A percentile compares a stretch with the other conserved stretches of the same genome.
These are phyloP conservation scores for Penicillium paneum DNA, from an alignment of 2,329 filamentous ascomycete species.

Conservation along the genomic window DNA sequence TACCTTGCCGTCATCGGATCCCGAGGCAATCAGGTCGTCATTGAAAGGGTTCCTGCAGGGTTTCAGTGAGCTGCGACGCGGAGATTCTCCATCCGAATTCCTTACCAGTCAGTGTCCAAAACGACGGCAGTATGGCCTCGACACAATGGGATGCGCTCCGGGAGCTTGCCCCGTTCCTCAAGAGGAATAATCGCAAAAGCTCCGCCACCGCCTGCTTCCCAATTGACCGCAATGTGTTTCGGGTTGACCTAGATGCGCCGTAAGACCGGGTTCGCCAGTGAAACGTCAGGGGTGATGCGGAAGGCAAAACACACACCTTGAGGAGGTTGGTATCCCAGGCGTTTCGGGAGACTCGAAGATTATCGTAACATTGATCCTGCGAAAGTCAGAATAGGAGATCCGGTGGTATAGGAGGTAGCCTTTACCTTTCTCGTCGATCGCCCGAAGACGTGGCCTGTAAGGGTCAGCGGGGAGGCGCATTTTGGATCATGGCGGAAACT, in stretches of 20 bases:
- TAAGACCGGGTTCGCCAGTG: constrained; percentile 15
- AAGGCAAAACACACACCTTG: constrained; percentile 67
- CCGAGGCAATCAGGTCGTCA: constrained; percentile 86
- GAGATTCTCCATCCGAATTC: constrained; percentile 8
- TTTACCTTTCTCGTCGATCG: constrained; percentile 80
- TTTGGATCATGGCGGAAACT: constrained; percentile 32
- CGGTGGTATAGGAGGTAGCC: background rate
- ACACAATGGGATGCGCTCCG: constrained; percentile 91
- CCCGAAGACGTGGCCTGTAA: constrained; percentile 92
- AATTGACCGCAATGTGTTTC: constrained; percentile 95
- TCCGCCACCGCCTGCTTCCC: constrained; percentile 92
- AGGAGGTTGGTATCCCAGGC: constrained; percentile 98
- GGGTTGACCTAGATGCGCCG: constrained; percentile 71
- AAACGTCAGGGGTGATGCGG: constrained; percentile 29
- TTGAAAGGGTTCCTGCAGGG: constrained; percentile 83
- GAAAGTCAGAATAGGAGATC: constrained; percentile 6
- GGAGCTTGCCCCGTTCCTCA: constrained; percentile 82
- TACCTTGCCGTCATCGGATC: constrained; percentile 90
- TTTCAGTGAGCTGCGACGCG: background rate
- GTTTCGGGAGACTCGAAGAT: constrained; percentile 94
- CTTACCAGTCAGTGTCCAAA: constrained; percentile 92
- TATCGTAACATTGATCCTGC: constrained; percentile 95
- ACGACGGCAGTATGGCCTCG: constrained; percentile 94
- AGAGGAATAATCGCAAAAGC: constrained; percentile 95
- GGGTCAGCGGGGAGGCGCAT: constrained; percentile 29